Conservation (phyloP, 2,329 filamentous ascomycete genomes). For the Pseudogymnoascus sp. region DNA sequence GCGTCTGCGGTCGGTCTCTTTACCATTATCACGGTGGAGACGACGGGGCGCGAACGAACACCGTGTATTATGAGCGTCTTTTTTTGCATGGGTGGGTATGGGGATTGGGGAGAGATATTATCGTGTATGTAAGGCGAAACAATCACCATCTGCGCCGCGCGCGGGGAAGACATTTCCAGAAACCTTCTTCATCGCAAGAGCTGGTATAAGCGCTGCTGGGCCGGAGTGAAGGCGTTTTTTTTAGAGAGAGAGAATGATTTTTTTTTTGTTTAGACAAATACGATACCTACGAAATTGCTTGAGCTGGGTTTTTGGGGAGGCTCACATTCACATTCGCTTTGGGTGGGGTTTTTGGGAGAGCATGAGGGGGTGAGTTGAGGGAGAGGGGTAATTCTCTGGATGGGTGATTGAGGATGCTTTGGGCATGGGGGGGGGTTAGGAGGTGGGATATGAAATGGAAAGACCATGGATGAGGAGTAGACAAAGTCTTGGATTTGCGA, state of each 20-base stretch:
- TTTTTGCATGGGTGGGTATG: background rate
- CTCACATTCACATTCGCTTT: background rate
- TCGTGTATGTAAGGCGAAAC: too few relatives aligned
- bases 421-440: background rate
- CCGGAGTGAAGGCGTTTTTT: background rate
- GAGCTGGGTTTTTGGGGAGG: background rate
- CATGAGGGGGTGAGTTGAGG: background rate
- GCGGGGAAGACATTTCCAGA: background rate
- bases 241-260: background rate
- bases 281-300: slow-evolving; percentile 4
- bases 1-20: background rate
- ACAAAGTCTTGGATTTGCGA: slow-evolving; percentile 4
- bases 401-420: background rate
- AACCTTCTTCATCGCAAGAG: background rate
- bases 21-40: background rate
- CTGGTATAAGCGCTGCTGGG: background rate
- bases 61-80: background rate
- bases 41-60: background rate
- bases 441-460: background rate
- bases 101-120: background rate
- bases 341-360: background rate
- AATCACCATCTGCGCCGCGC: background rate
- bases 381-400: background rate
- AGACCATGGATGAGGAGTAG: background rate
- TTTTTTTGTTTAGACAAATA: background rate